Percentiles rank a stretch among this genome's conserved stretches.
Evolutionary conservation across 257 asterid species (phyloP).

Genomic region (Lithospermum erythrorhizon): DNA sequence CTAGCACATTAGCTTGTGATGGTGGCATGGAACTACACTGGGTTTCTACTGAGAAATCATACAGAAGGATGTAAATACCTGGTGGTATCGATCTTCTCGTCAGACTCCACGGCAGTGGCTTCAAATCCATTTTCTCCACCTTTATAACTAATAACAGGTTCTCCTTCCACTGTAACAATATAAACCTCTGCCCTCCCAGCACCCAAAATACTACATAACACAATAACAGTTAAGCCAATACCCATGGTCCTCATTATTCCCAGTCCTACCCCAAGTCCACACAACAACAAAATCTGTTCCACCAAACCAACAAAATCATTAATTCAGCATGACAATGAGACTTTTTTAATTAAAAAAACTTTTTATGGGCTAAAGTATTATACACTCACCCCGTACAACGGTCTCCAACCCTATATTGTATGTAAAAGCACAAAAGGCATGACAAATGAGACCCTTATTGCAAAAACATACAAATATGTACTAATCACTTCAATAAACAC

Average conservation of each 20-base stretch:
- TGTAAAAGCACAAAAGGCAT: too few relatives aligned
- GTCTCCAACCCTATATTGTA: too few relatives aligned
- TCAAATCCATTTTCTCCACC: conserved; percentile 86
- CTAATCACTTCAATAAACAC: neutral
- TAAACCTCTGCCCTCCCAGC: conserved; percentile 60
- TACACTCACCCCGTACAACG: too few relatives aligned
- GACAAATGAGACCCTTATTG: neutral
- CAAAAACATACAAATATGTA: neutral
- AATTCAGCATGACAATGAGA: neutral
- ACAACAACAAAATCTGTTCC: conserved; percentile 27
- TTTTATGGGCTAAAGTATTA: too few relatives aligned
- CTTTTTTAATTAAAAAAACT: too few relatives aligned
- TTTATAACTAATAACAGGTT: conserved; percentile 79
- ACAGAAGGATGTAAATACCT: conserved; percentile 37
- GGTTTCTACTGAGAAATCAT: neutral
- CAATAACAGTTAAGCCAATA: conserved; percentile 20
- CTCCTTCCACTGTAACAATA: conserved; percentile 84
- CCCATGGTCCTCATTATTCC: conserved; percentile 39
- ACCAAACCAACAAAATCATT: conserved; percentile 1
- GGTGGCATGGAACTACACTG: neutral
- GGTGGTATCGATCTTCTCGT: conserved; percentile 64
- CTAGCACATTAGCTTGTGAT: too few relatives aligned
- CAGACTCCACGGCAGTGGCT: conserved; percentile 86
- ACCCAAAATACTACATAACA: conserved; percentile 30
- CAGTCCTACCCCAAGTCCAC: conserved; percentile 21